Conservation (phyloP, 2,329 filamentous ascomycete genomes). For the Diaporthe citriasiana region DNA sequence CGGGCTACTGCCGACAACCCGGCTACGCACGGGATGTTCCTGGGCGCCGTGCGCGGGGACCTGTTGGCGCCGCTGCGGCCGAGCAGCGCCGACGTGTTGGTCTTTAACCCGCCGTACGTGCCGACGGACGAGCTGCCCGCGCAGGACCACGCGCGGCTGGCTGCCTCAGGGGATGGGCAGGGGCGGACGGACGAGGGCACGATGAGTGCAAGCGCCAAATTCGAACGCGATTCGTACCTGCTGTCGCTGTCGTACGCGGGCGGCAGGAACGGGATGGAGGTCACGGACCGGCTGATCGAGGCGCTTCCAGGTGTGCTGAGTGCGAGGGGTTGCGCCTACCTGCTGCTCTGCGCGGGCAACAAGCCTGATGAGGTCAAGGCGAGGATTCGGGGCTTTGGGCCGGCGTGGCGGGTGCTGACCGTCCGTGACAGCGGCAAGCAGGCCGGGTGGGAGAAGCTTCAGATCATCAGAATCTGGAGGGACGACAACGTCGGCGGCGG, state of each 20-base stretch:
- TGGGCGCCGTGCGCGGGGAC: constrained; percentile 79
- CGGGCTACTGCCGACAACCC: constrained; percentile 56
- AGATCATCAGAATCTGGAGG: constrained; percentile 89
- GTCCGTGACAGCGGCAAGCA: constrained; percentile 87
- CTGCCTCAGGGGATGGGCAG: constrained; percentile 44
- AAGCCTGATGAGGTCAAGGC: constrained; percentile 81
- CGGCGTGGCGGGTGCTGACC: constrained; percentile 79
- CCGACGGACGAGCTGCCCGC: constrained; percentile 82
- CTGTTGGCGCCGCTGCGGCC: constrained; percentile 73
- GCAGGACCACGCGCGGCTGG: constrained; percentile 53
- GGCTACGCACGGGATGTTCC: constrained; percentile 62
- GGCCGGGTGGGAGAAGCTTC: constrained; percentile 94
- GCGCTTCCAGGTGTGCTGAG: constrained; percentile 76
- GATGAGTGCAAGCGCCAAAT: constrained; percentile 58
- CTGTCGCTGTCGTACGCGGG: constrained; percentile 91
- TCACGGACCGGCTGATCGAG: constrained; percentile 83
- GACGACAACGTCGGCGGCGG: constrained; percentile 46
- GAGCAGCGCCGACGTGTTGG: constrained; percentile 80
- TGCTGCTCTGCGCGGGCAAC: constrained; percentile 93
- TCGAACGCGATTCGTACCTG: constrained; percentile 86
- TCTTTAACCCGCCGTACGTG: constrained; percentile 98
- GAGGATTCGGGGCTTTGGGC: constrained; percentile 67
- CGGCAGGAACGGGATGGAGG: constrained; percentile 93
- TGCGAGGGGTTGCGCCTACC: constrained; percentile 83
- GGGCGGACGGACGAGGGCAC: constrained; percentile 48